Conservation (phyloP, 2,329 filamentous ascomycete species). For the Ceratocystis harringtonii region DNA sequence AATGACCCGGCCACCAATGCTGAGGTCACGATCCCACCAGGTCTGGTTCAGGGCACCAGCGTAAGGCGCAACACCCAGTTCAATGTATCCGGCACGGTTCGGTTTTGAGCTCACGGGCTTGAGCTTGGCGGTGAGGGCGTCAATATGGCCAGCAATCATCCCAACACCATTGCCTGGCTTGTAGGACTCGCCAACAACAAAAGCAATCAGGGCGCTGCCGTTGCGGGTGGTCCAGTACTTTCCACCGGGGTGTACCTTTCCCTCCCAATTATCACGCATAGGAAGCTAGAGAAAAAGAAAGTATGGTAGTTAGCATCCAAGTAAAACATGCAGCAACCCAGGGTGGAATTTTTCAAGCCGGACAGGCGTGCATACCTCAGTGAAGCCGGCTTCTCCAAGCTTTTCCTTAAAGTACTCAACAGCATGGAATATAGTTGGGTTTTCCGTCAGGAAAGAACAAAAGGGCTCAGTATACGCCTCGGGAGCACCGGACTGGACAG, state of each 20-base stretch:
- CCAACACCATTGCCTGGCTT: slow-evolving; percentile 72
- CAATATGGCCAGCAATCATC: slow-evolving; percentile 83
- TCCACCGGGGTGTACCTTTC: slow-evolving; percentile 58
- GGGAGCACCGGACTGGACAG: slow-evolving; percentile 31
- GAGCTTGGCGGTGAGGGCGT: slow-evolving; percentile 75
- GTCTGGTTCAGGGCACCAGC: slow-evolving; percentile 75
- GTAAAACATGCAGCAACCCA: neutral
- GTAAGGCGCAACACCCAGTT: slow-evolving; percentile 86
- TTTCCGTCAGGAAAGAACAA: slow-evolving; percentile 70
- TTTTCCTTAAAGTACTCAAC: slow-evolving; percentile 65
- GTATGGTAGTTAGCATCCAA: slow-evolving; percentile 17
- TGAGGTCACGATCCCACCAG: slow-evolving; percentile 94
- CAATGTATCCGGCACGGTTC: slow-evolving; percentile 70
- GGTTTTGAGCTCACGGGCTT: slow-evolving; percentile 82
- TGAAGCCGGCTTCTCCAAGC: slow-evolving; percentile 57
- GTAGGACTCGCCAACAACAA: slow-evolving; percentile 67
- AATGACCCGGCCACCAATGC: slow-evolving; percentile 77
- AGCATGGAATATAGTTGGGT: slow-evolving; percentile 87
- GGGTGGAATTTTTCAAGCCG: neutral
- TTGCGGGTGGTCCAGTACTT: slow-evolving; percentile 86
- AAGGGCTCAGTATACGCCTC: slow-evolving; percentile 70
- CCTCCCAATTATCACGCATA: slow-evolving; percentile 62
- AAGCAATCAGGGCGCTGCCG: slow-evolving; percentile 71
- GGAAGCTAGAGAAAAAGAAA: slow-evolving; percentile 38
- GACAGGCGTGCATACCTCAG: slow-evolving; percentile 38